phyloP scores from a whole-genome alignment of 495 filamentous ascomycete genomes.

The Podospora bellae-mahoneyi region DNA sequence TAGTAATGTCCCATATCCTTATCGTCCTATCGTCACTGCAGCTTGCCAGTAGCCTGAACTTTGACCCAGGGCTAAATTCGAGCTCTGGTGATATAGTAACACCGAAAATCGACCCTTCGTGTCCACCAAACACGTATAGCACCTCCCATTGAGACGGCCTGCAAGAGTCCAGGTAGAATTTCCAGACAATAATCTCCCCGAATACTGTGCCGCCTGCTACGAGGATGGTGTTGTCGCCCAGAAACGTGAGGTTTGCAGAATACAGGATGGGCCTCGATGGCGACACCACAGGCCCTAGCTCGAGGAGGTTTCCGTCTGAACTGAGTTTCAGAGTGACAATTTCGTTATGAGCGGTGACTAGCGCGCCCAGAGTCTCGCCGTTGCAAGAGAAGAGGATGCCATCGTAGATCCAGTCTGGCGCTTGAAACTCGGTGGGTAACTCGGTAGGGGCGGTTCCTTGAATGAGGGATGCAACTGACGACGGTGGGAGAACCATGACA shows the following conservation, averaged over 20 bases:
- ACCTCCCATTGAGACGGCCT: constrained; percentile 36
- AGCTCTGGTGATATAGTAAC: constrained; percentile 70
- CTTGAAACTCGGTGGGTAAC: constrained; percentile 26
- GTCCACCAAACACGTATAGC: constrained; percentile 75
- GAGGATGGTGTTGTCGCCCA: constrained; percentile 57
- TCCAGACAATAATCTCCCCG: constrained; percentile 91
- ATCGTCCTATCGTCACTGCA: constrained; percentile 96
- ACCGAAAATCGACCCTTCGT: constrained; percentile 92
- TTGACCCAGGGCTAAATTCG: constrained; percentile 29
- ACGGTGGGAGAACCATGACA: constrained; percentile 28
- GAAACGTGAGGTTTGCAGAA: constrained; percentile 67
- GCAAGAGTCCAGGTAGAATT: constrained; percentile 45
- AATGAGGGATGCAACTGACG: constrained; percentile 25
- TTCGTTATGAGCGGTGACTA: constrained; percentile 86
- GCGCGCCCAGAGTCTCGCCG: constrained; percentile 28
- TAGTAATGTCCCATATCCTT: constrained; percentile 77
- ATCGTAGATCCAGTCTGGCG: constrained; percentile 81
- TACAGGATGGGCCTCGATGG: constrained; percentile 85
- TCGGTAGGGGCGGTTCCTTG: constrained; percentile 10
- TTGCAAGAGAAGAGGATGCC: constrained; percentile 53
- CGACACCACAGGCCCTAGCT: constrained; percentile 49
- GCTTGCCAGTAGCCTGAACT: constrained; percentile 67
- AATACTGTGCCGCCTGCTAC: constrained; percentile 88
- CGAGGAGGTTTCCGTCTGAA: constrained; percentile 19
- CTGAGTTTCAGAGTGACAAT: constrained; percentile 41